Evolutionary conservation across 139 green algal genomes (phyloP), one percentile per base, ranked within the genome.

Genomic region (Micractinium conductrix): DNA sequence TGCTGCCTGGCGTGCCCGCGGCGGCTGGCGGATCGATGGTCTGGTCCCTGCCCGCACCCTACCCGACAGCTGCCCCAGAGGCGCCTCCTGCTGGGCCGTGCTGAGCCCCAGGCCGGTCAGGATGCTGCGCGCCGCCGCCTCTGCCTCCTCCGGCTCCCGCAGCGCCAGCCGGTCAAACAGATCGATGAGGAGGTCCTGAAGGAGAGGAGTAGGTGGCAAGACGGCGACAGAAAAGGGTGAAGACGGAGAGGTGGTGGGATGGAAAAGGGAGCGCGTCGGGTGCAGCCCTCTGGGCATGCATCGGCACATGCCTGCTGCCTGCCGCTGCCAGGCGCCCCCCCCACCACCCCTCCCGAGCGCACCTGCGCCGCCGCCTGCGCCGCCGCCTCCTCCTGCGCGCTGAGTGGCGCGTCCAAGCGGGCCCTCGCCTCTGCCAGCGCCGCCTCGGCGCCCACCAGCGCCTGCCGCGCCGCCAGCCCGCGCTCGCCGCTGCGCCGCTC

Each of bases 31-130:
- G 48, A 68, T 21, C 6, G 14, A 17, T n/a, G 30, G 14, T 73
- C 33, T 8, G 1, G 33, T 45, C 7, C 8, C 33, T 45, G 3
- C 30, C 65, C 33, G 5, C 33, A 21, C 33, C 10, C 33, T 33
- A 73, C 65, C 65, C 35, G 84, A 88, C 12, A 95, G 90, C 35
- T 73, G 33, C 7, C 21, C 9, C 12, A 91, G 89, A 30, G 86
- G 78, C 45, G 17, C 42, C 3, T 87, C 78, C 85, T 88, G 85
- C 70, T 83, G 76, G 44, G 53, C 58, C 43, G 44, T 33, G 1
- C 58, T 73, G 60, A 94, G 93, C 17, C 87, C 84, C 30, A 94
- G 86, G 4, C 91, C 88, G 9, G 70, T 63, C 26, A 92, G 84
- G 28, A 93, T 85, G 8, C n/a, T 48, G 4, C 72, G 60, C 0